A percentile compares a stretch with the other conserved stretches of the same genome.
Evolutionary conservation across 202 grass and related monocot species (phyloP).

Genomic region (Setaria viridis): DNA sequence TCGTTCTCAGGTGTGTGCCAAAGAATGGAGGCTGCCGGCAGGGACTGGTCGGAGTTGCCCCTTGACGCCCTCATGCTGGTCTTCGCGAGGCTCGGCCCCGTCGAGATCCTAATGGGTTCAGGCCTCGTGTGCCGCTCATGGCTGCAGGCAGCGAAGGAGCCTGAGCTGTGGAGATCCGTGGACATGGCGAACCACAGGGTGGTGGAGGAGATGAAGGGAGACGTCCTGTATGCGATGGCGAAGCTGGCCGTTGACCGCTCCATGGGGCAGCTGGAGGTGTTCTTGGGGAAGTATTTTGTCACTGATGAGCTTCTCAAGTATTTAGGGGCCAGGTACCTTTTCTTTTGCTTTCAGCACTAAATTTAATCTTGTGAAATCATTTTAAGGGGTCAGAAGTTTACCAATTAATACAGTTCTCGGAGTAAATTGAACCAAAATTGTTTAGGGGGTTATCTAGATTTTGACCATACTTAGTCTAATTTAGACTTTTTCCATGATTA

Average conservation of each 20-base stretch:
- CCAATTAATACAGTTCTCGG: too few relatives aligned
- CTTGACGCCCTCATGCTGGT: background rate
- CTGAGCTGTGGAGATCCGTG: background rate
- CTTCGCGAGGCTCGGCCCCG: background rate
- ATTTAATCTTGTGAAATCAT: background rate
- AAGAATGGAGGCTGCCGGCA: background rate
- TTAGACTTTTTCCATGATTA: too few relatives aligned
- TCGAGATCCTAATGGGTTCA: slow-evolving; percentile 10
- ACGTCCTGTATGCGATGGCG: background rate
- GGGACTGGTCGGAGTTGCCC: slow-evolving; percentile 4
- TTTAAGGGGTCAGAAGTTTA: too few relatives aligned
- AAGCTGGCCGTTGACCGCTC: slow-evolving; percentile 15
- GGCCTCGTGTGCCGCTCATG: slow-evolving; percentile 16
- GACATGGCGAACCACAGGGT: slow-evolving; percentile 1
- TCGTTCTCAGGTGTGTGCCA: too few relatives aligned
- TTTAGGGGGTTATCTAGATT: too few relatives aligned
- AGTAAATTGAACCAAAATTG: too few relatives aligned
- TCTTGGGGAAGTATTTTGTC: background rate
- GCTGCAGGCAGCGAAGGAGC: background rate
- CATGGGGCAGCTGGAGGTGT: background rate
- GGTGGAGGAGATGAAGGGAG: background rate
- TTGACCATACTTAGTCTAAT: too few relatives aligned
- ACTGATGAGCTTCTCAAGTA: background rate
- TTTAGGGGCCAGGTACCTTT: background rate
- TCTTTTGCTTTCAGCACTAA: background rate